Percentiles rank a stretch among this genome's conserved stretches.
These are phyloP conservation scores for Colletotrichum sp. DNA, from an alignment of 2,329 filamentous ascomycete genomes.

Conservation along the genomic window DNA sequence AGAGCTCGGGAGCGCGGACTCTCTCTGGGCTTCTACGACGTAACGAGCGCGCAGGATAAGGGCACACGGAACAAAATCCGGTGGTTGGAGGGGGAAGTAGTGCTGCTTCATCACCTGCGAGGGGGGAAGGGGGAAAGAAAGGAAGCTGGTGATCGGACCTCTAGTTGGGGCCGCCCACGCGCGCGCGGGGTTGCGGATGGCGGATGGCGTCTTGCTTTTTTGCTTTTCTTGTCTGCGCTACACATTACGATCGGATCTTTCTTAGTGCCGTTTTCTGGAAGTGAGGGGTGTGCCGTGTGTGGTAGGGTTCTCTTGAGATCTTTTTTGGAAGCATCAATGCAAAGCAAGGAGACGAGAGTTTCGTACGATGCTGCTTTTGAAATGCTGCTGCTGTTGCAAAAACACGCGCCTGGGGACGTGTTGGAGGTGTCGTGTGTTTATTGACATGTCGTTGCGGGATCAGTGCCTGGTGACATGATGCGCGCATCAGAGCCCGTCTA, in stretches of 20 bases:
- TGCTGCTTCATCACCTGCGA: neutral
- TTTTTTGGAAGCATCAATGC: neutral
- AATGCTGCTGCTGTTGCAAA: neutral
- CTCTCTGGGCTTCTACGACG: neutral
- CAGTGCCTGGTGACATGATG: neutral
- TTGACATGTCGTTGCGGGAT: neutral
- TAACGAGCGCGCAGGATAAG: neutral
- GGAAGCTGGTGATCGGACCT: neutral
- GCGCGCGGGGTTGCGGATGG: neutral
- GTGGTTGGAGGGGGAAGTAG: neutral
- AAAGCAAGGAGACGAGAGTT: neutral
- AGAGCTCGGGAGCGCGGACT: neutral
- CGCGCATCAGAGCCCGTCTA: neutral
- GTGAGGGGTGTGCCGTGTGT: neutral
- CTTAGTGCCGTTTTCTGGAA: neutral
- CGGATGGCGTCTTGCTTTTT: neutral
- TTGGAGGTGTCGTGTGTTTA: neutral
- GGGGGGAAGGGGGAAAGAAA: neutral
- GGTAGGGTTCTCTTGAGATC: neutral
- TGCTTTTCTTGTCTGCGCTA: neutral
- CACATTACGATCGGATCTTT: neutral
- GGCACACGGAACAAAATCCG: neutral
- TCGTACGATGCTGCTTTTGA: neutral
- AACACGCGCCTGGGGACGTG: neutral
- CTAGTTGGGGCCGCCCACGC: neutral